These are phyloP conservation scores for Tulasnella sp. DNA, from an alignment of 768 basidiomycete genomes.

Conservation along the genomic window DNA sequence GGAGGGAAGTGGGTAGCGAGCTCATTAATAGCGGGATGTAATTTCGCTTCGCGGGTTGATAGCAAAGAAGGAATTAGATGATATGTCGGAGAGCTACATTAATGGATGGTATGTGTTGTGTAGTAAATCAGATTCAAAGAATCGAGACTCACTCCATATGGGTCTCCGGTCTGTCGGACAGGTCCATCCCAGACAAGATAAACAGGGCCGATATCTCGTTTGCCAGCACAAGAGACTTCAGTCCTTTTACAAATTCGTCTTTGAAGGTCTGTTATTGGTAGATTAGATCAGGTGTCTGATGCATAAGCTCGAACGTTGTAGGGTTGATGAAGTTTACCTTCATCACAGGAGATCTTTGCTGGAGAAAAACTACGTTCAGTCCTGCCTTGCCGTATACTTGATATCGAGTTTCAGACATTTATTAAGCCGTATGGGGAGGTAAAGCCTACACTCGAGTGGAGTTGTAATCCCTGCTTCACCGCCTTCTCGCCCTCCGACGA, in stretches of 20 bases:
- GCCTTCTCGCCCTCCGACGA: conserved; percentile 69
- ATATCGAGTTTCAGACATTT: background rate
- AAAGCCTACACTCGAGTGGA: conserved; percentile 68
- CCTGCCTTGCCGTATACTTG: conserved; percentile 62
- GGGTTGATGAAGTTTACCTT: conserved; percentile 39
- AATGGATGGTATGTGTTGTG: background rate
- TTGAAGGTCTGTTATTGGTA: conserved; percentile 53
- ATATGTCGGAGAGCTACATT: conserved; percentile 60
- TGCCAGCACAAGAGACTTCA: conserved; percentile 55
- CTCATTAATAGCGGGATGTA: conserved; percentile 45
- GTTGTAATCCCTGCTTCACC: conserved; percentile 59
- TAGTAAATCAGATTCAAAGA: background rate
- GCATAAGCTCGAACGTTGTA: background rate
- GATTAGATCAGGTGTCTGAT: conserved; percentile 6
- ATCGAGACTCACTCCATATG: conserved; percentile 64
- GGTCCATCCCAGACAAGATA: conserved; percentile 72
- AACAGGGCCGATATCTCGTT: conserved; percentile 53
- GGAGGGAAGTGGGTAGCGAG: conserved; percentile 40
- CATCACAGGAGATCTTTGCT: conserved; percentile 74
- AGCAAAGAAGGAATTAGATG: conserved; percentile 49
- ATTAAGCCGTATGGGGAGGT: conserved; percentile 17
- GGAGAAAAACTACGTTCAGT: conserved; percentile 56
- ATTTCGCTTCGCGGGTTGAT: conserved; percentile 41
- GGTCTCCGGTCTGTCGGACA: conserved; percentile 64
- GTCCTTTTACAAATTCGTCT: conserved; percentile 56